A percentile compares a stretch with the other conserved stretches of the same genome.
These are phyloP conservation scores for Tagetes patula DNA, from an alignment of 129 eudicot species.

Conservation along the genomic window DNA sequence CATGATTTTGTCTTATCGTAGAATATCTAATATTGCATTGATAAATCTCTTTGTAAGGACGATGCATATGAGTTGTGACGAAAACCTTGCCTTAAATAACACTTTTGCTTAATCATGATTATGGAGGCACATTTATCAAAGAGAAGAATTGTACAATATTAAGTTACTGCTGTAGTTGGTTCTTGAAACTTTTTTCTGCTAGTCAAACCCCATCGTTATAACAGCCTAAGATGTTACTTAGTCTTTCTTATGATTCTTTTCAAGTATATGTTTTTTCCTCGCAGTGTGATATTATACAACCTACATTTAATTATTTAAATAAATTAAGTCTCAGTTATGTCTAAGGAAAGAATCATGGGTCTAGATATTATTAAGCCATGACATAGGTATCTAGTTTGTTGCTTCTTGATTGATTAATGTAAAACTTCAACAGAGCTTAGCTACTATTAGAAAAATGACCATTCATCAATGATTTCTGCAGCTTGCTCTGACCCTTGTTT, in stretches of 20 bases:
- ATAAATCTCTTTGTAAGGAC: background rate
- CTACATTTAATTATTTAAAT: background rate
- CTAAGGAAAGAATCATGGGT: slow-evolving; percentile 1
- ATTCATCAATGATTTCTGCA: slow-evolving; percentile 44
- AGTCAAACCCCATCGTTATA: background rate
- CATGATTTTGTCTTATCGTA: slow-evolving; percentile 5
- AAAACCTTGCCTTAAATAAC: background rate
- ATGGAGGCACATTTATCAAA: slow-evolving; percentile 16
- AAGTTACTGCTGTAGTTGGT: background rate
- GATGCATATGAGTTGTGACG: slow-evolving; percentile 1
- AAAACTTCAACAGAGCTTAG: background rate
- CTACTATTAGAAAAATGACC: background rate
- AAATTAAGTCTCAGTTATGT: slow-evolving; percentile 14
- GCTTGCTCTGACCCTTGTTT: slow-evolving; percentile 75
- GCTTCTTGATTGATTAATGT: slow-evolving; percentile 7
- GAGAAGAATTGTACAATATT: background rate
- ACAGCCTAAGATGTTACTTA: slow-evolving; percentile 17
- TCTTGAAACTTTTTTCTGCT: background rate
- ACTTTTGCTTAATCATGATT: slow-evolving; percentile 3
- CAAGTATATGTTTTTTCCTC: background rate
- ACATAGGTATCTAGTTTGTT: background rate
- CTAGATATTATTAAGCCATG: slow-evolving; percentile 19
- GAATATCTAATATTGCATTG: background rate
- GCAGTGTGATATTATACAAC: background rate
- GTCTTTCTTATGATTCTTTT: slow-evolving; percentile 10